Percentiles rank a stretch among this genome's conserved stretches.
These are phyloP conservation scores for Carex sylvatica DNA, from an alignment of 202 grass and related monocot species.

Conservation along the genomic window DNA sequence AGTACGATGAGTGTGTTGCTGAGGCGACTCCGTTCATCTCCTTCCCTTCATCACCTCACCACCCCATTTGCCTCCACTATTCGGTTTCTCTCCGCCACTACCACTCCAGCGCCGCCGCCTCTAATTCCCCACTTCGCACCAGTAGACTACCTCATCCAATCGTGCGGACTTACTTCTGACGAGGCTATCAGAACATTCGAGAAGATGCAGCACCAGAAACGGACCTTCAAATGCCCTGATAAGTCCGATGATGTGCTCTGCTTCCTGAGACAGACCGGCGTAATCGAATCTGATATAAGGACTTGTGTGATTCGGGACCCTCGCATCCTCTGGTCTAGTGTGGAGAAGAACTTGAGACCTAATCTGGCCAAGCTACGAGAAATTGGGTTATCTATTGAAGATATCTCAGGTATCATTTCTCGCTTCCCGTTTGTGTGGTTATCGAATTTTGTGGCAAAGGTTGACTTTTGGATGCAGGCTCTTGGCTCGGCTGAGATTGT, in stretches of 20 bases:
- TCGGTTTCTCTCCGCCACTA: too few relatives aligned
- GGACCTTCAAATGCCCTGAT: slow-evolving; percentile 31
- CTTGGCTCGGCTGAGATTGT: slow-evolving; percentile 32
- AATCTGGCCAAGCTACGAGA: slow-evolving; percentile 8
- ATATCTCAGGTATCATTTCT: slow-evolving; percentile 10
- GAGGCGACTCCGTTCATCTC: too few relatives aligned
- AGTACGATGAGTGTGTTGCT: too few relatives aligned
- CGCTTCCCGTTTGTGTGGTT: neutral
- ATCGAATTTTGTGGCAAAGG: neutral
- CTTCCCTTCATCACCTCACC: too few relatives aligned
- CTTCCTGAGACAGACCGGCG: slow-evolving; percentile 32
- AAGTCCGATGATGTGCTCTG: slow-evolving; percentile 39
- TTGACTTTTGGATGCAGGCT: slow-evolving; percentile 32
- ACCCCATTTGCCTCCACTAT: too few relatives aligned
- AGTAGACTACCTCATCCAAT: slow-evolving; percentile 41
- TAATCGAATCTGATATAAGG: slow-evolving; percentile 16
- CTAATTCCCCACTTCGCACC: too few relatives aligned
- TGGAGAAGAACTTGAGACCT: slow-evolving; percentile 29
- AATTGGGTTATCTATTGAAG: slow-evolving; percentile 25
- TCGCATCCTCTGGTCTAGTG: slow-evolving; percentile 25
- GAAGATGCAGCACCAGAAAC: too few relatives aligned
- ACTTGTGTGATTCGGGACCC: slow-evolving; percentile 4
- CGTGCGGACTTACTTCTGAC: slow-evolving; percentile 27
- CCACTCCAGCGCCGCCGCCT: too few relatives aligned
- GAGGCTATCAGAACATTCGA: slow-evolving; percentile 24